A percentile compares a stretch with the other conserved stretches of the same genome.
Evolutionary conservation across 139 green algal genomes (phyloP).

Genomic region (Edaphochlamys debaryana): DNA sequence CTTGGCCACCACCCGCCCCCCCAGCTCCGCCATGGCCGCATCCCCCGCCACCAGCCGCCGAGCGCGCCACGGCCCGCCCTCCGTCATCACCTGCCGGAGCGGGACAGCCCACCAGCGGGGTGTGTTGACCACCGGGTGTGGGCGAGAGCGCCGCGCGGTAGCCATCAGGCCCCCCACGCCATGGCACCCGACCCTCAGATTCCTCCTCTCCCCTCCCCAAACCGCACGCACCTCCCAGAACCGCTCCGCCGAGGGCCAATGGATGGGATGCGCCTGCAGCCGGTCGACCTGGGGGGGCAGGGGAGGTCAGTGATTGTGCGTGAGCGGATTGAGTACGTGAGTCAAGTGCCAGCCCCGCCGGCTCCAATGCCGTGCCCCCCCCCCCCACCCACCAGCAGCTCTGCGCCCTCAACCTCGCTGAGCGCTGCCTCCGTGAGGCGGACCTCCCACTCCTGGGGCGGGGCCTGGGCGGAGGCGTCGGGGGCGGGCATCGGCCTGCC

Average conservation of each 20-base stretch:
- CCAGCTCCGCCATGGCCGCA: neutral
- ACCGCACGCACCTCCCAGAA: constrained; percentile 17
- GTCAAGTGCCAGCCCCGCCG: neutral
- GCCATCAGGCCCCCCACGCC: neutral
- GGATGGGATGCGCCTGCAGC: neutral
- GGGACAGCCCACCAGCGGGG: neutral
- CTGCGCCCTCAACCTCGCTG: neutral
- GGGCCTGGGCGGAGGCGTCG: neutral
- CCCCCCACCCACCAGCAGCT: constrained; percentile 22
- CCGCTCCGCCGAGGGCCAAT: neutral
- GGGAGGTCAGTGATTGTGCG: neutral
- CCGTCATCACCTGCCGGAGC: constrained; percentile 23
- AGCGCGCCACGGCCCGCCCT: constrained; percentile 23
- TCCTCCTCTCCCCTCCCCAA: neutral
- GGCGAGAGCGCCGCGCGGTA: neutral
- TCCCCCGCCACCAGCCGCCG: constrained; percentile 31
- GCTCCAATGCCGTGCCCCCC: neutral
- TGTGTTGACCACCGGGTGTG: no score
- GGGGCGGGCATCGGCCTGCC: neutral
- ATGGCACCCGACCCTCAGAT: no score
- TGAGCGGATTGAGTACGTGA: neutral
- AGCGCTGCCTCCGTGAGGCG: constrained; percentile 6
- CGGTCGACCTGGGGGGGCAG: constrained; percentile 1
- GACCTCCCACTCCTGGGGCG: neutral
- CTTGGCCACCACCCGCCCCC: neutral